Evolutionary conservation across 23 red algal species (phyloP).

Genomic region (Pyropia haitanensis): DNA sequence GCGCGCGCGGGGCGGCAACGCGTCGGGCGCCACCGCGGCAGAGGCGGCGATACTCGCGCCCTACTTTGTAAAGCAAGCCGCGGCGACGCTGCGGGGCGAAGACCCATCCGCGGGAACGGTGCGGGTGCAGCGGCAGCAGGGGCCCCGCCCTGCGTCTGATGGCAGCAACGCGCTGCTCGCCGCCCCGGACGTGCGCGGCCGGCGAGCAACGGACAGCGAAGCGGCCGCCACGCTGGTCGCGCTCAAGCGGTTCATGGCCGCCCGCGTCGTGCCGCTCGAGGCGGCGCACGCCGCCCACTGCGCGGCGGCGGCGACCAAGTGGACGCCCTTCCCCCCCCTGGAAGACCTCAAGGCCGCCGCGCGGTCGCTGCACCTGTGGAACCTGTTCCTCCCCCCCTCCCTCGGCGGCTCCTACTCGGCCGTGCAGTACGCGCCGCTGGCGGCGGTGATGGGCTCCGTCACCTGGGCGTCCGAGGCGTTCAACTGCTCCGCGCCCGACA

Average conservation of each 20-base stretch:
- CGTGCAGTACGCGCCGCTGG: constrained; percentile 63
- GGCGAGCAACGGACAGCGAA: background rate
- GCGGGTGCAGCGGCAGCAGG: no score
- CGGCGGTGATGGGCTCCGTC: constrained; percentile 40
- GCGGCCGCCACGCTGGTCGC: background rate
- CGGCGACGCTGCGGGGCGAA: background rate
- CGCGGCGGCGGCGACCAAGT: constrained; percentile 6
- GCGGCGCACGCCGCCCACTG: constrained; percentile 19
- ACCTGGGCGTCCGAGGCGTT: constrained; percentile 55
- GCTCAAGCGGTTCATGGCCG: constrained; percentile 38
- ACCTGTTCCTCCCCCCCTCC: constrained; percentile 64
- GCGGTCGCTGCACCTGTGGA: constrained; percentile 58
- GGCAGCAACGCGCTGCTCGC: background rate
- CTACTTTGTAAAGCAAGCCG: constrained; percentile 22
- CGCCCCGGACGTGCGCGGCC: background rate
- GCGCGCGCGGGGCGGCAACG: constrained; percentile 61
- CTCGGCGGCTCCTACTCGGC: constrained; percentile 54
- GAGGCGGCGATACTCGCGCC: constrained; percentile 6
- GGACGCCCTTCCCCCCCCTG: constrained; percentile 35
- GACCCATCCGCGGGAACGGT: no score
- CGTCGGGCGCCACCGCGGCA: constrained; percentile 17
- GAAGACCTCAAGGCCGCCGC: constrained; percentile 47
- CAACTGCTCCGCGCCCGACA: constrained; percentile 90
- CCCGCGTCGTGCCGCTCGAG: constrained; percentile 42
- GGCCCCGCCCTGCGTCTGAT: background rate